Percentiles rank a stretch among this genome's conserved stretches.
Conservation (phyloP, 1,284 basidiomycete species). For the Abortiporus biennis region DNA sequence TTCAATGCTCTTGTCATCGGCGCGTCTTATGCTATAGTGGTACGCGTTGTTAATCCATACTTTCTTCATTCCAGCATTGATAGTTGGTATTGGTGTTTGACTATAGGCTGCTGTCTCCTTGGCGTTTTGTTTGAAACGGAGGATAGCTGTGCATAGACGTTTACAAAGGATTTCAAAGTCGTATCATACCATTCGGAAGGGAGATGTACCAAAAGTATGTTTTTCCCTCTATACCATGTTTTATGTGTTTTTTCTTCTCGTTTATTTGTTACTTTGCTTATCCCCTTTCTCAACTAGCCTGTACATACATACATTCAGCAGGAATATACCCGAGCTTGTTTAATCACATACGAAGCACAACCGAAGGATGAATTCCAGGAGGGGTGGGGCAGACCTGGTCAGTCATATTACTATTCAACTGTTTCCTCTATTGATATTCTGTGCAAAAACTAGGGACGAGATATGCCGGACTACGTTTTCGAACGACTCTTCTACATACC, state of each 20-base stretch:
- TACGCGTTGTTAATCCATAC: constrained; percentile 24
- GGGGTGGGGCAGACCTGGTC: constrained; percentile 79
- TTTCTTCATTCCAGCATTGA: not conserved
- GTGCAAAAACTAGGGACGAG: constrained; percentile 39
- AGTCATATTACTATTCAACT: constrained; percentile 15
- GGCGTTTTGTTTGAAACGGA: constrained; percentile 57
- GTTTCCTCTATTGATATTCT: not conserved
- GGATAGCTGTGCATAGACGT: constrained; percentile 54
- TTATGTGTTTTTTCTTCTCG: too few species aligned
- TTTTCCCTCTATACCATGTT: too few species aligned
- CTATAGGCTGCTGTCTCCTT: constrained; percentile 47
- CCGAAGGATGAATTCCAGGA: constrained; percentile 68
- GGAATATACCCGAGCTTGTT: constrained; percentile 74
- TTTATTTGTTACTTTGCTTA: constrained; percentile 3
- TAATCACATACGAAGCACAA: constrained; percentile 71
- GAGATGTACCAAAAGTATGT: constrained; percentile 71
- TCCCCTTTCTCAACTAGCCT: constrained; percentile 36
- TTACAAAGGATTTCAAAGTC: constrained; percentile 69
- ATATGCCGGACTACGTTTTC: constrained; percentile 55
- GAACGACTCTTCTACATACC: constrained; percentile 58
- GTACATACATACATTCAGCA: constrained; percentile 72
- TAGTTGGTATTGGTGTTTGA: not conserved
- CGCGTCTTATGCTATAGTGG: constrained; percentile 59
- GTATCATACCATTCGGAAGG: constrained; percentile 51
- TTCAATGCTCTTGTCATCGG: constrained; percentile 61